These are phyloP conservation scores for Porphyra umbilicalis DNA, from an alignment of 31 red algal species.

Conservation along the genomic window DNA sequence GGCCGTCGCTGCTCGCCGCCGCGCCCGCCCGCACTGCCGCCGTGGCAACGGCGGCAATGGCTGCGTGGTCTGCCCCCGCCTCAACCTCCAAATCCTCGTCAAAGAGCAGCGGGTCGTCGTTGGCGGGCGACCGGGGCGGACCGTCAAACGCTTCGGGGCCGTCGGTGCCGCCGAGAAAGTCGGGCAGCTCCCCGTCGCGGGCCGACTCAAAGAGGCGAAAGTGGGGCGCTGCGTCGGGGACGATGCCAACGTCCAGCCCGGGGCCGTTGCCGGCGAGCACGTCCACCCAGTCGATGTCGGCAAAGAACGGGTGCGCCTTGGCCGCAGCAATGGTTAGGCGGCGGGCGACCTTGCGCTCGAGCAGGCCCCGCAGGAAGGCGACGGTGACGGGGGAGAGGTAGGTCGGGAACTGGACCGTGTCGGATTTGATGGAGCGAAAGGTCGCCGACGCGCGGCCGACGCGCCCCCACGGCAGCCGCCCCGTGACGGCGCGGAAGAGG, in stretches of 20 bases:
- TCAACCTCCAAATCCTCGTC: neutral
- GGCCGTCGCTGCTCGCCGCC: neutral
- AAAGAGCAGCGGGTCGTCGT: neutral
- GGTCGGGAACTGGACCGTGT: slow-evolving; percentile 61
- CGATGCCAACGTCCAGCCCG: neutral
- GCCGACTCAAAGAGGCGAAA: neutral
- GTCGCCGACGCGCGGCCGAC: slow-evolving; percentile 52
- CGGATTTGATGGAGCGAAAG: slow-evolving; percentile 65
- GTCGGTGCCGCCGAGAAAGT: neutral
- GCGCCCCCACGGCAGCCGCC: slow-evolving; percentile 80
- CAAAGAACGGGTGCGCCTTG: slow-evolving; percentile 62
- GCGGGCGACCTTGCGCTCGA: slow-evolving; percentile 60
- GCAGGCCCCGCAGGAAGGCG: slow-evolving; percentile 52
- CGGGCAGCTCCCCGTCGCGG: neutral
- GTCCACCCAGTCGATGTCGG: slow-evolving; percentile 36
- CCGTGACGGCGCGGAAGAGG: slow-evolving; percentile 74
- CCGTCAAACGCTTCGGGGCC: neutral
- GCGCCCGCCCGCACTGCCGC: neutral
- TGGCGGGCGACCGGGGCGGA: neutral
- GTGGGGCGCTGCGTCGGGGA: neutral
- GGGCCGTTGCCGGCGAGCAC: neutral
- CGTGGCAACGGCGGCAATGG: neutral
- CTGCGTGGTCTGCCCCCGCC: neutral
- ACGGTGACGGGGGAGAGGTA: slow-evolving; percentile 57
- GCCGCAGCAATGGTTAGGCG: slow-evolving; percentile 42